These are phyloP conservation scores for Orbilia brochopaga DNA, from an alignment of 2,329 filamentous ascomycete species.

Conservation along the genomic window DNA sequence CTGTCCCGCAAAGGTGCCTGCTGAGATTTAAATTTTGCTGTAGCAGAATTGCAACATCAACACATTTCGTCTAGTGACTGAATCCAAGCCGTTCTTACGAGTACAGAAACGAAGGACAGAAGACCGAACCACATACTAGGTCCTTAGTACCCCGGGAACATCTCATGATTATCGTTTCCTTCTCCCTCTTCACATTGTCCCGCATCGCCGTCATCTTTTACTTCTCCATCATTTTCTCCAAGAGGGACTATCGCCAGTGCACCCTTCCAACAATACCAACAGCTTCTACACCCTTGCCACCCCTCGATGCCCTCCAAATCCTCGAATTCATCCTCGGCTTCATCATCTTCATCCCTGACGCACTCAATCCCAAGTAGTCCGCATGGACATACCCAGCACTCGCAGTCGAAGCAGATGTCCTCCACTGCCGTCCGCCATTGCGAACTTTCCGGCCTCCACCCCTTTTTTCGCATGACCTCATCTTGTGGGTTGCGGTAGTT, in stretches of 20 bases:
- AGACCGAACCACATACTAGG: no score
- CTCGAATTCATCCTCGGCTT: neutral
- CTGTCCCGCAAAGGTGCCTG: no score
- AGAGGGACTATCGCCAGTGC: conserved; percentile 7
- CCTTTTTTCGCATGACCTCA: neutral
- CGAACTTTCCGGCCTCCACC: neutral
- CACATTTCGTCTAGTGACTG: no score
- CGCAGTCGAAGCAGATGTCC: conserved; percentile 20
- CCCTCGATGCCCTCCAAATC: neutral
- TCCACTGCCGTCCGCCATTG: conserved; percentile 21
- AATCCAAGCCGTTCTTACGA: no score
- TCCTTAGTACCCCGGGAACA: no score
- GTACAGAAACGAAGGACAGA: no score
- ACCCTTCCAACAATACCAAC: conserved; percentile 25
- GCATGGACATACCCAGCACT: conserved; percentile 32
- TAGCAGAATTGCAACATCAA: no score
- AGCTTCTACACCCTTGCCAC: conserved; percentile 30
- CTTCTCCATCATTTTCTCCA: neutral
- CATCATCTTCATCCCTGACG: neutral
- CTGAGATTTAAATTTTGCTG: no score
- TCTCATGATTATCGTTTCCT: no score
- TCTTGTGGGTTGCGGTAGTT: conserved; percentile 25
- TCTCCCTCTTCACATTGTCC: no score
- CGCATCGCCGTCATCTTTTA: neutral
- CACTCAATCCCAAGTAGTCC: conserved; percentile 9